These are phyloP conservation scores for Atkinsonella texensis DNA, from an alignment of 2,329 filamentous ascomycete genomes.

Conservation along the genomic window DNA sequence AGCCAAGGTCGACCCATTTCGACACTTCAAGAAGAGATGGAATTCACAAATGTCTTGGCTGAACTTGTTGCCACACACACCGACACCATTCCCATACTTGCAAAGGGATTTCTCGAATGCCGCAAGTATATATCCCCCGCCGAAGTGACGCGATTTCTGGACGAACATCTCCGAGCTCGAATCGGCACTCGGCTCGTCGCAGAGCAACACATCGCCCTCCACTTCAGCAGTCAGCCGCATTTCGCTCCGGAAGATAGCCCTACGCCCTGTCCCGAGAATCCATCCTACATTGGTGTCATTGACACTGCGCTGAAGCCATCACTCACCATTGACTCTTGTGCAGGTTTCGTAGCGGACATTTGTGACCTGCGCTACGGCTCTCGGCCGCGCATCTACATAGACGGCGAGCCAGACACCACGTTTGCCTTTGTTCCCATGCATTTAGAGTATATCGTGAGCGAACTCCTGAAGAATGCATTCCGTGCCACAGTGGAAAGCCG, in stretches of 20 bases:
- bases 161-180: conserved; percentile 83
- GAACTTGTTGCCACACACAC: conserved; percentile 92
- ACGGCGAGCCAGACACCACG: conserved; percentile 74
- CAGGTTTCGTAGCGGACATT: conserved; percentile 85
- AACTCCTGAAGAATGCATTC: conserved; percentile 94
- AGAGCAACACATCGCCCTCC: conserved; percentile 91
- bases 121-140: conserved; percentile 72
- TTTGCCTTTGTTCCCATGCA: conserved; percentile 95
- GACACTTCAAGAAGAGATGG: conserved; percentile 74
- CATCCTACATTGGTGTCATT: conserved; percentile 84
- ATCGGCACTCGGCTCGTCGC: conserved; percentile 92
- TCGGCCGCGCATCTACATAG: conserved; percentile 66
- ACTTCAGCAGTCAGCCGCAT: conserved; percentile 60
- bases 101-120: conserved; percentile 85
- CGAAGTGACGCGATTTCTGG: conserved; percentile 84
- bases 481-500: conserved; percentile 79
- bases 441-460: conserved; percentile 93
- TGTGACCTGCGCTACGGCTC: conserved; percentile 94
- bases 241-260: conserved; percentile 41
- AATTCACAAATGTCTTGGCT: conserved; percentile 84
- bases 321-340: conserved; percentile 70
- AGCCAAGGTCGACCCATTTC: conserved; percentile 24
- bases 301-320: conserved; percentile 81
- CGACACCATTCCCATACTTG: conserved; percentile 88
- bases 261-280: conserved; percentile 37